phyloP scores from a whole-genome alignment of 2,329 filamentous ascomycete species.

The Endothia cerciana region DNA sequence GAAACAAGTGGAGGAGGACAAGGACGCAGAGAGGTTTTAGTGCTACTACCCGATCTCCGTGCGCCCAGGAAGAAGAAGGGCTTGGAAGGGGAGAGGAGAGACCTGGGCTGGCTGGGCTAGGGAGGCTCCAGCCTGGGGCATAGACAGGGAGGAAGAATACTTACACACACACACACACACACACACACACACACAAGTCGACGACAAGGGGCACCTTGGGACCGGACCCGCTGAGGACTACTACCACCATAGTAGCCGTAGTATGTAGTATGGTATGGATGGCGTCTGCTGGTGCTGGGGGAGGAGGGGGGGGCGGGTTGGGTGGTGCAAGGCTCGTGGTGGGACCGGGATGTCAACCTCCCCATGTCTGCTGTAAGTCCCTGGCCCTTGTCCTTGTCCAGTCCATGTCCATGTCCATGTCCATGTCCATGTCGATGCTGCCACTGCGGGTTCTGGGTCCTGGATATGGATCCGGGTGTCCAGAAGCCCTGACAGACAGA shows the following conservation, averaged over 20 bases:
- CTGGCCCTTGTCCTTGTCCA: conserved; percentile 7
- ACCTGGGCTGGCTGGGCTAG: not conserved
- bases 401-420: conserved; percentile 1
- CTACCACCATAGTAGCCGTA: too few relatives aligned
- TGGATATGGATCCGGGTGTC: conserved; percentile 2
- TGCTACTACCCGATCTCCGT: conserved; percentile 19
- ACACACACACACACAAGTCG: not conserved
- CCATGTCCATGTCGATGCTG: not conserved
- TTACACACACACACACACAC: too few relatives aligned
- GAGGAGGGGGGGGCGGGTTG: not conserved
- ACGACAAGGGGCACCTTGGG: conserved; percentile 22
- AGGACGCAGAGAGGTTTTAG: conserved; percentile 4
- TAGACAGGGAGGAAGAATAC: not conserved
- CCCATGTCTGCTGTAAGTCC: conserved; percentile 9
- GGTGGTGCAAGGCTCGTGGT: conserved; percentile 26
- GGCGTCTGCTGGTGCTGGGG: conserved; percentile 25
- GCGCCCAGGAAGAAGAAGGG: conserved; percentile 20
- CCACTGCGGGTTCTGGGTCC: not conserved
- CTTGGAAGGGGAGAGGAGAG: not conserved
- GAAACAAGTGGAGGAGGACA: conserved; percentile 6
- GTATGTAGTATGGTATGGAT: too few relatives aligned
- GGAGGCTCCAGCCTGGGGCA: conserved; percentile 4
- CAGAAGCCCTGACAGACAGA: not conserved
- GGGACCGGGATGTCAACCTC: conserved; percentile 25
- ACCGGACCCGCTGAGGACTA: conserved; percentile 26